These are phyloP conservation scores for Phylloboletellus chloephorus DNA, from an alignment of 1,284 basidiomycete genomes.

Conservation along the genomic window DNA sequence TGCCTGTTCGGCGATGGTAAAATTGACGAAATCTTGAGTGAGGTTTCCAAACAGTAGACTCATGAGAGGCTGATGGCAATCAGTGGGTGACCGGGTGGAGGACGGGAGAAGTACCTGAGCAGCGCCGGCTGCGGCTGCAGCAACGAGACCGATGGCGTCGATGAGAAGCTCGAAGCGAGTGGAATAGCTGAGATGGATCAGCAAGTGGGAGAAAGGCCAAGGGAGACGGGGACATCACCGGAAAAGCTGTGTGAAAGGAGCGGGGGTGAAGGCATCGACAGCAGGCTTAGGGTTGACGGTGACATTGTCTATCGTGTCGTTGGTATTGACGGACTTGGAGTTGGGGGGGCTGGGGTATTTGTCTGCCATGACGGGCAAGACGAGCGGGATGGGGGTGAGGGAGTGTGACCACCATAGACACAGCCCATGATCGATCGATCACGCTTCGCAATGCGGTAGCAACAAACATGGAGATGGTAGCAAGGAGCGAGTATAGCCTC, in stretches of 20 bases:
- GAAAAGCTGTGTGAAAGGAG: slow-evolving; percentile 20
- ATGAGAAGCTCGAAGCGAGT: slow-evolving; percentile 61
- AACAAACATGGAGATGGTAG: too few species aligned
- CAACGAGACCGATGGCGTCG: slow-evolving; percentile 60
- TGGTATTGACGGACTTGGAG: too few species aligned
- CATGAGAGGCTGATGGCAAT: slow-evolving; percentile 63
- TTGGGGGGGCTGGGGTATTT: too few species aligned
- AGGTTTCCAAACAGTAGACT: slow-evolving; percentile 77
- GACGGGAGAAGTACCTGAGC: slow-evolving; percentile 50
- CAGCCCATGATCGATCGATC: too few species aligned
- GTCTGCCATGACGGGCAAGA: too few species aligned
- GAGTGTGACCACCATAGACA: too few species aligned
- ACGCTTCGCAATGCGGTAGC: too few species aligned
- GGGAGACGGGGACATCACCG: slow-evolving; percentile 15
- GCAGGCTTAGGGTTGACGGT: not conserved
- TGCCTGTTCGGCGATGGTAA: slow-evolving; percentile 33
- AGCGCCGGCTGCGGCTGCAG: slow-evolving; percentile 66
- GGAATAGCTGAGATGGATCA: slow-evolving; percentile 21
- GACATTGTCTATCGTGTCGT: too few species aligned
- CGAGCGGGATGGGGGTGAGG: too few species aligned
- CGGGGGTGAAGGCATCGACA: not conserved
- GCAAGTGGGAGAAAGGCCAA: not conserved
- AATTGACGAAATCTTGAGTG: slow-evolving; percentile 69
- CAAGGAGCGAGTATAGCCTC: too few species aligned
- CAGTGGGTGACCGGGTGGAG: slow-evolving; percentile 1